A percentile compares a stretch with the other conserved stretches of the same genome.
phyloP scores from a whole-genome alignment of 768 basidiomycete species.

The Rhizopogon roseolus region DNA sequence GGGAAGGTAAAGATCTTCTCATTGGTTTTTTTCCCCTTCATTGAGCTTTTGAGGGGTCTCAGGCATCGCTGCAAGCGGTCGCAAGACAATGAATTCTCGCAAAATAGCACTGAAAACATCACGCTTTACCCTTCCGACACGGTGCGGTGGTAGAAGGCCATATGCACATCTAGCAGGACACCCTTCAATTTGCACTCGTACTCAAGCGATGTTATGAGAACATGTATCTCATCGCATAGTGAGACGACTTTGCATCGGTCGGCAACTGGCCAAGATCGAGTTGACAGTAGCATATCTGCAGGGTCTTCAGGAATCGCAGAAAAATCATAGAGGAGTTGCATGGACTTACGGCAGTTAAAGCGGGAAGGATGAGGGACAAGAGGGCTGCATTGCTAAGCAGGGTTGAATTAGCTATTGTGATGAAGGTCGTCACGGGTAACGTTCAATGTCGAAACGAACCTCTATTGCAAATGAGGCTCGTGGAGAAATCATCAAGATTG shows the following conservation, averaged over 20 bases:
- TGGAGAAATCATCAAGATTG: slow-evolving; percentile 26
- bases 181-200: neutral
- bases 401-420: neutral
- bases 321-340: too few relatives aligned
- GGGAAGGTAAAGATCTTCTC: too few relatives aligned
- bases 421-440: slow-evolving; percentile 4
- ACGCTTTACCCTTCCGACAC: neutral
- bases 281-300: too few relatives aligned
- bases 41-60: neutral
- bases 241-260: neutral
- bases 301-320: neutral
- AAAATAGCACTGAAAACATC: neutral
- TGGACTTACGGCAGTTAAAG: too few relatives aligned
- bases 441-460: slow-evolving; percentile 33
- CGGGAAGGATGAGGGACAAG: neutral
- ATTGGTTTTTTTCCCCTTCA: too few relatives aligned
- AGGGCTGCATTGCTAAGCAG: neutral
- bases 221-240: neutral
- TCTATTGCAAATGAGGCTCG: slow-evolving; percentile 32
- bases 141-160: neutral
- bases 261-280: neutral
- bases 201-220: neutral
- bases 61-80: neutral
- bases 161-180: neutral
- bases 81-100: neutral